Percentiles rank a stretch among this genome's conserved stretches.
phyloP scores from a whole-genome alignment of 805 yeast genomes.

The Nakazawaea laoshanensis region DNA sequence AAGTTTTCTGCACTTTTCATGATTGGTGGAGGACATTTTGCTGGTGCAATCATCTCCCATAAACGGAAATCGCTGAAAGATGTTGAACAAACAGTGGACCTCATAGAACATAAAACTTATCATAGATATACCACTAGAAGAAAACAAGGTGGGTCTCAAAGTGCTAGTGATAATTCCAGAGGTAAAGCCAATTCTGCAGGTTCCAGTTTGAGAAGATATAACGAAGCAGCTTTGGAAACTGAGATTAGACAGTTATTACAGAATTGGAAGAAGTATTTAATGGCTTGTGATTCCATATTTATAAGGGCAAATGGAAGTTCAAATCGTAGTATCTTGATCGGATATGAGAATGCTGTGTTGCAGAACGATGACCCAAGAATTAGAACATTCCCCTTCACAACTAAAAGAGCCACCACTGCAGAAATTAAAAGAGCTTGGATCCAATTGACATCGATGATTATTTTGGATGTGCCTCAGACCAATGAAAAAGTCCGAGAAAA shows the following conservation, averaged over 20 bases:
- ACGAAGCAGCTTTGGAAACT: slow-evolving; percentile 71
- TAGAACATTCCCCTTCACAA: slow-evolving; percentile 76
- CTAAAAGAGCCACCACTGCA: slow-evolving; percentile 73
- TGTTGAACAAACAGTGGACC: slow-evolving; percentile 52
- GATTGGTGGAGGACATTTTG: slow-evolving; percentile 98
- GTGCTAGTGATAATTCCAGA: slow-evolving; percentile 82
- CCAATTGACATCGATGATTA: slow-evolving; percentile 52
- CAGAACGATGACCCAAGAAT: slow-evolving; percentile 51
- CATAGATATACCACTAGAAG: slow-evolving; percentile 94
- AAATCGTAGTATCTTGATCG: slow-evolving; percentile 56
- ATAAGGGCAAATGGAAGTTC: slow-evolving; percentile 73
- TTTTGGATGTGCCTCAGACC: slow-evolving; percentile 46
- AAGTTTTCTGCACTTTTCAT: slow-evolving; percentile 71
- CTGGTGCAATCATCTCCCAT: slow-evolving; percentile 88
- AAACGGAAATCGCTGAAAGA: slow-evolving; percentile 48
- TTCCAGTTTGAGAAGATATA: slow-evolving; percentile 78
- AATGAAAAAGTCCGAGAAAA: slow-evolving; percentile 21
- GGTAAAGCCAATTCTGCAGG: slow-evolving; percentile 98
- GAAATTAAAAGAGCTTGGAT: slow-evolving; percentile 85
- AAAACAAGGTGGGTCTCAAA: slow-evolving; percentile 96
- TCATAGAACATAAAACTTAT: slow-evolving; percentile 74
- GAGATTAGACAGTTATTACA: slow-evolving; percentile 68
- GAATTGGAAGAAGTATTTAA: slow-evolving; percentile 56
- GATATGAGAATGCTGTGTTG: slow-evolving; percentile 52
- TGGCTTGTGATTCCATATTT: slow-evolving; percentile 61